These are phyloP conservation scores for Aspergillus carbonarius DNA, from an alignment of 2,329 filamentous ascomycete genomes.

Conservation along the genomic window DNA sequence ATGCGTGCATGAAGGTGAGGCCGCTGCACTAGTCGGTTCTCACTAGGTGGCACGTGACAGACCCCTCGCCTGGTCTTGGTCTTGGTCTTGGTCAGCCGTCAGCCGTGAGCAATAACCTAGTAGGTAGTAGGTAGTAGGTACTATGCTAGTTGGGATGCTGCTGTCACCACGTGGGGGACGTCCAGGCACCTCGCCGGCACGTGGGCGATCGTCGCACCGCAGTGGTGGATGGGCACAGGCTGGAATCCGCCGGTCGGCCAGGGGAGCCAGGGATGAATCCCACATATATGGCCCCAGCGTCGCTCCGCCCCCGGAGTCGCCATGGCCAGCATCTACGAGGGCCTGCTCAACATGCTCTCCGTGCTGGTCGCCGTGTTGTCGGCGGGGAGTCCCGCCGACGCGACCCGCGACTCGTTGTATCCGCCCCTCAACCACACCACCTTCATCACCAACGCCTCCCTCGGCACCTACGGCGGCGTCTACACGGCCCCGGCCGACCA, in stretches of 20 bases:
- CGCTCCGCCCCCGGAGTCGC: neutral
- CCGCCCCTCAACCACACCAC: constrained; percentile 39
- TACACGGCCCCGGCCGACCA: constrained; percentile 30
- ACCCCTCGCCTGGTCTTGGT: too few species aligned
- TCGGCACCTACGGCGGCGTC: constrained; percentile 39
- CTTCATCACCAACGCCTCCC: constrained; percentile 36
- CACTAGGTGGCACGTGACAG: too few species aligned
- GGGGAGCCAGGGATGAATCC: neutral
- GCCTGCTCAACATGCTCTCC: constrained; percentile 17
- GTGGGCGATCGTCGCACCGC: neutral
- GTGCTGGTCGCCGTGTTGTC: constrained; percentile 11
- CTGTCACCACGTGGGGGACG: neutral
- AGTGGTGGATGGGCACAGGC: neutral
- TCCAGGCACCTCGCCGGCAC: neutral
- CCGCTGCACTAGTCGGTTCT: too few species aligned
- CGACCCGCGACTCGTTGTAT: constrained; percentile 31
- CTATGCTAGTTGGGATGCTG: too few species aligned
- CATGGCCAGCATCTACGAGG: constrained; percentile 16
- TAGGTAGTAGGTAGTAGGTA: too few species aligned
- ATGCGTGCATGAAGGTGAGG: too few species aligned
- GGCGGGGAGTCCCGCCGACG: constrained; percentile 9
- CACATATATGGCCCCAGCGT: neutral
- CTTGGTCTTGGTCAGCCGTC: too few species aligned
- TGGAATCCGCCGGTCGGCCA: neutral
- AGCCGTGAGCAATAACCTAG: too few species aligned